These are phyloP conservation scores for Cryptococcus sp. DNA, from an alignment of 1,284 basidiomycete genomes.

Conservation along the genomic window DNA sequence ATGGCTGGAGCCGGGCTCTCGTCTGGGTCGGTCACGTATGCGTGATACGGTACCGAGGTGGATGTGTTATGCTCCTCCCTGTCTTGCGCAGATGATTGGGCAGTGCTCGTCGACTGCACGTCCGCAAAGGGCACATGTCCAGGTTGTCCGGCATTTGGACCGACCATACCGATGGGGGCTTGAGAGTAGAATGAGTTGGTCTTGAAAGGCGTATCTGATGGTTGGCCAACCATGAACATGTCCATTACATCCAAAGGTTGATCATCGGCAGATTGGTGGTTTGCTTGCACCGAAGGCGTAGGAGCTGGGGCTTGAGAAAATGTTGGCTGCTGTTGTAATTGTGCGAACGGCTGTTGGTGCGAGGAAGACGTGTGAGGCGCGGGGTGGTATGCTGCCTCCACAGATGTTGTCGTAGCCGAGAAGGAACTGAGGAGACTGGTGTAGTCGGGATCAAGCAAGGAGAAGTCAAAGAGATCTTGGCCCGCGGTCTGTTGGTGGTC, in stretches of 20 bases:
- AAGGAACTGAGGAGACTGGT: conserved; percentile 37
- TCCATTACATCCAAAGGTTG: background rate
- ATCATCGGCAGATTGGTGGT: background rate
- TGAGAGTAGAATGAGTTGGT: background rate
- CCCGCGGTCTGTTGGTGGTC: background rate
- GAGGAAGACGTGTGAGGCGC: background rate
- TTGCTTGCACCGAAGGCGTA: background rate
- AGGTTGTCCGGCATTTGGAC: no score
- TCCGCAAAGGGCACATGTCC: background rate
- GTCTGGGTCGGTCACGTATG: conserved; percentile 12
- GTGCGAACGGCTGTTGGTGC: background rate
- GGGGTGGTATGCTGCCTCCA: background rate
- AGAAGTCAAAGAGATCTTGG: conserved; percentile 34
- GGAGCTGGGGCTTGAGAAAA: background rate
- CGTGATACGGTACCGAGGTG: conserved; percentile 9
- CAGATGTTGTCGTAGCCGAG: conserved; percentile 5
- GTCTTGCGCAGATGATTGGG: background rate
- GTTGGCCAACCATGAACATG: background rate
- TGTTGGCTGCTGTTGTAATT: background rate
- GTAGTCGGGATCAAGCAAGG: conserved; percentile 37
- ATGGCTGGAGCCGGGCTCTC: background rate
- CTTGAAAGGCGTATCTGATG: no score
- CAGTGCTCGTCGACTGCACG: background rate
- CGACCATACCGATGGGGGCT: no score
- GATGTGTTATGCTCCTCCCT: background rate